phyloP scores from a whole-genome alignment of 225 moss, liverwort and hornwort species.

The Polytrichum commune region DNA sequence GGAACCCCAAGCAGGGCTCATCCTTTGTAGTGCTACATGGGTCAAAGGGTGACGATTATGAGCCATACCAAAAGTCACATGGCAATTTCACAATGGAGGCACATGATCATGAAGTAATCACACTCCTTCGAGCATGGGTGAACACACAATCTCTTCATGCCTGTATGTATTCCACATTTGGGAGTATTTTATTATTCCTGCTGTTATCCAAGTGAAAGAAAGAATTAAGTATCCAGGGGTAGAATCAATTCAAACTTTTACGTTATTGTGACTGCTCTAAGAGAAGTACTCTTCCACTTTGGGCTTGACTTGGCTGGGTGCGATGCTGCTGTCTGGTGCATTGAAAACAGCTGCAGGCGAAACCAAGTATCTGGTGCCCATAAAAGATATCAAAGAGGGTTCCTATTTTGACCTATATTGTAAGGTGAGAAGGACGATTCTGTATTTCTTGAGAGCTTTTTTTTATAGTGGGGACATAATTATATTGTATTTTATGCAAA shows the following conservation, averaged over 20 bases:
- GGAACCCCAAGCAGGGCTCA: conserved; percentile 57
- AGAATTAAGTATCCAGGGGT: background rate
- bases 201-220: background rate
- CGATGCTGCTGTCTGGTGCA: background rate
- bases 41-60: conserved; percentile 44
- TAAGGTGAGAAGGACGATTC: conserved; percentile 50
- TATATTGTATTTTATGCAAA: background rate
- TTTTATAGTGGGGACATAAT: background rate
- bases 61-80: conserved; percentile 77
- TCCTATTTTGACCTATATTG: conserved; percentile 89
- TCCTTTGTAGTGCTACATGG: conserved; percentile 75
- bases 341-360: conserved; percentile 36
- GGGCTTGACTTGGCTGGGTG: background rate
- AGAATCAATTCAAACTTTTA: background rate
- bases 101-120: conserved; percentile 45
- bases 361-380: conserved; percentile 75
- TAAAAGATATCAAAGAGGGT: conserved; percentile 58
- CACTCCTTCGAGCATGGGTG: conserved; percentile 71
- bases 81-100: conserved; percentile 55
- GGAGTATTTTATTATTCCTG: background rate
- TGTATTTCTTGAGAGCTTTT: background rate
- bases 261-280: background rate
- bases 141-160: conserved; percentile 37
- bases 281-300: background rate
- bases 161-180: conserved; percentile 19